phyloP scores from a whole-genome alignment of 768 basidiomycete genomes.

The Hemileccinum impolitum region DNA sequence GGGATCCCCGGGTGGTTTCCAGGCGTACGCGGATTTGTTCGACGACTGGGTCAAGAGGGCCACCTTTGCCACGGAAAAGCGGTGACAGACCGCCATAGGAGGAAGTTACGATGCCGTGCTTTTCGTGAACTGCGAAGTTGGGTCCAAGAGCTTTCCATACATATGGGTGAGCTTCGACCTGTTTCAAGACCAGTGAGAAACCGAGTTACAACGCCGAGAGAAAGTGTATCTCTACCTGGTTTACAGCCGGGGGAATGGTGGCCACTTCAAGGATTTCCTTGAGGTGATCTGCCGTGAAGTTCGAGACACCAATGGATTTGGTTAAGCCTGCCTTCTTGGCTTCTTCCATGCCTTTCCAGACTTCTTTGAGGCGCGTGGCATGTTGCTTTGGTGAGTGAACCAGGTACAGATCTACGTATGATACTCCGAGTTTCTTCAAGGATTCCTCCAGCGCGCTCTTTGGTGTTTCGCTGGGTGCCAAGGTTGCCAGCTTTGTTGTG shows the following conservation, averaged over 20 bases:
- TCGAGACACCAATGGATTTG: conserved; percentile 52
- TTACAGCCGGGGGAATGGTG: conserved; percentile 47
- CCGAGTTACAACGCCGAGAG: not conserved
- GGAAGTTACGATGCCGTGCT: conserved; percentile 37
- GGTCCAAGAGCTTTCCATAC: conserved; percentile 41
- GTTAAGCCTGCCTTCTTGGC: conserved; percentile 42
- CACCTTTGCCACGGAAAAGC: conserved; percentile 33
- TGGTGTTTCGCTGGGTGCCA: conserved; percentile 43
- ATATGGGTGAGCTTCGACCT: conserved; percentile 57
- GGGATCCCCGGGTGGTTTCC: conserved; percentile 20
- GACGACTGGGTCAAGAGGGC: conserved; percentile 39
- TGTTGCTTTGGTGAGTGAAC: conserved; percentile 47
- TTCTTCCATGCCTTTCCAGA: conserved; percentile 63
- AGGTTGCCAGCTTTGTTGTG: conserved; percentile 49
- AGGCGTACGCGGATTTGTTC: conserved; percentile 31
- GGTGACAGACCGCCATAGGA: conserved; percentile 42
- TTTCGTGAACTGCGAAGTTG: conserved; percentile 32
- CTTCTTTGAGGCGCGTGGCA: conserved; percentile 43
- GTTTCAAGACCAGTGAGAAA: not conserved
- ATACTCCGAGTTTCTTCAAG: conserved; percentile 49
- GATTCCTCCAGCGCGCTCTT: conserved; percentile 49
- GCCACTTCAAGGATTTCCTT: conserved; percentile 42
- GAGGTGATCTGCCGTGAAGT: conserved; percentile 44
- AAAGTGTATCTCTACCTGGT: conserved; percentile 39
- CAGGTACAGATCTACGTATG: conserved; percentile 62